Evolutionary conservation across 495 filamentous ascomycete genomes (phyloP).

Genomic region (Penicillium lagena): DNA sequence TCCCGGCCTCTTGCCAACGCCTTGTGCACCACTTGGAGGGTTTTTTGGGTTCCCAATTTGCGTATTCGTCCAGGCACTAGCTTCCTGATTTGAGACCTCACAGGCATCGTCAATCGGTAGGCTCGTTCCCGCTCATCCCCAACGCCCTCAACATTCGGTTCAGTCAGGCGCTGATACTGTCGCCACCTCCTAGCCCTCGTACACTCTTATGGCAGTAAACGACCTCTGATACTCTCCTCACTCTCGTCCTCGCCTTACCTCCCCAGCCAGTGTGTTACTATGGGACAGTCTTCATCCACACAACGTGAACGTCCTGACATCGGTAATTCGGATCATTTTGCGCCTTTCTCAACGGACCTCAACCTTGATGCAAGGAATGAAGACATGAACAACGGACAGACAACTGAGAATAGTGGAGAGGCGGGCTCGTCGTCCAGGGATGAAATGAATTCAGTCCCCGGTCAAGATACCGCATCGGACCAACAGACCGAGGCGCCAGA

Average conservation of each 20-base stretch:
- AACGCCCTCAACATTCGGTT: not conserved
- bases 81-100: not conserved
- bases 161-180: conserved; percentile 1
- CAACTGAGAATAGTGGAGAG: conserved; percentile 22
- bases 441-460: conserved; percentile 10
- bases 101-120: not conserved
- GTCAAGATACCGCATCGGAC: conserved; percentile 7
- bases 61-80: not conserved
- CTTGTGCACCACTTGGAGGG: no score
- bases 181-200: conserved; percentile 1
- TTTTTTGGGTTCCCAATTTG: not conserved
- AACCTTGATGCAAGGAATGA: conserved; percentile 28
- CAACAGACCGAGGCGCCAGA: conserved; percentile 8
- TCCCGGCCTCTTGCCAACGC: no score
- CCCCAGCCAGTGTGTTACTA: conserved; percentile 28
- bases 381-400: conserved; percentile 33
- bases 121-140: not conserved
- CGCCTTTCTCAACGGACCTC: conserved; percentile 15
- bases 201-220: conserved; percentile 25
- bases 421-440: conserved; percentile 10
- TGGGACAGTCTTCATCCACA: conserved; percentile 44
- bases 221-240: conserved; percentile 16
- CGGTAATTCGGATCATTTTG: conserved; percentile 13
- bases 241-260: not conserved
- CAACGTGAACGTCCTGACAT: conserved; percentile 31